A percentile compares a stretch with the other conserved stretches of the same genome.
phyloP scores from a whole-genome alignment of 176 grass and related monocot species.

The Leersia perrieri region DNA sequence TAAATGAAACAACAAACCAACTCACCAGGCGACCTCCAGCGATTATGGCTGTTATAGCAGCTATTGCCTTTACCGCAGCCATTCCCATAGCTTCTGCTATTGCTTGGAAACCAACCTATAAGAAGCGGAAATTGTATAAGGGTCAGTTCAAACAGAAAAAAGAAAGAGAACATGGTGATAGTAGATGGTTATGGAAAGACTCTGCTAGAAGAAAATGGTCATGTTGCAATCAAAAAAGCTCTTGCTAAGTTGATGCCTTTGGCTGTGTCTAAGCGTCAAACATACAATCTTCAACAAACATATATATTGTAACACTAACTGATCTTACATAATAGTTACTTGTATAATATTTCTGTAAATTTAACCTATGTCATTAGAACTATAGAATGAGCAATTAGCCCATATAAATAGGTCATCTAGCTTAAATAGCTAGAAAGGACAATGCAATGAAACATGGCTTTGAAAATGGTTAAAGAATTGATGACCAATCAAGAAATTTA shows the following conservation, averaged over 20 bases:
- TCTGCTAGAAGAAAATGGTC: neutral
- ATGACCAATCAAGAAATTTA: neutral
- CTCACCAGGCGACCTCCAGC: conserved; percentile 95
- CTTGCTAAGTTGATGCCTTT: neutral
- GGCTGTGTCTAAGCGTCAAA: neutral
- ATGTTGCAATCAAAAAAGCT: neutral
- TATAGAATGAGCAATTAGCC: neutral
- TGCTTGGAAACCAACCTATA: conserved; percentile 98
- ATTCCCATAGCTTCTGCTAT: conserved; percentile 96
- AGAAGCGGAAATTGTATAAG: conserved; percentile 15
- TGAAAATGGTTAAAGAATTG: neutral
- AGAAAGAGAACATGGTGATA: neutral
- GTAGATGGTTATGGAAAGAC: neutral
- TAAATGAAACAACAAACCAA: conserved; percentile 21
- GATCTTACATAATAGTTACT: neutral
- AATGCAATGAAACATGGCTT: conserved; percentile 15
- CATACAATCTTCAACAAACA: neutral
- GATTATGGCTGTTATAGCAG: conserved; percentile 96
- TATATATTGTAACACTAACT: neutral
- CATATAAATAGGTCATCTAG: neutral
- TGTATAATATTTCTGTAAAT: neutral
- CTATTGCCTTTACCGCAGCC: conserved; percentile 93
- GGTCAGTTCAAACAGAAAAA: neutral
- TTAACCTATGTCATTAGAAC: conserved; percentile 8
- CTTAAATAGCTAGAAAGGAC: neutral